Base-by-base conservation (phyloP, 108 stramenopile species). In the Pseudonitzschia multiseries region DNA sequence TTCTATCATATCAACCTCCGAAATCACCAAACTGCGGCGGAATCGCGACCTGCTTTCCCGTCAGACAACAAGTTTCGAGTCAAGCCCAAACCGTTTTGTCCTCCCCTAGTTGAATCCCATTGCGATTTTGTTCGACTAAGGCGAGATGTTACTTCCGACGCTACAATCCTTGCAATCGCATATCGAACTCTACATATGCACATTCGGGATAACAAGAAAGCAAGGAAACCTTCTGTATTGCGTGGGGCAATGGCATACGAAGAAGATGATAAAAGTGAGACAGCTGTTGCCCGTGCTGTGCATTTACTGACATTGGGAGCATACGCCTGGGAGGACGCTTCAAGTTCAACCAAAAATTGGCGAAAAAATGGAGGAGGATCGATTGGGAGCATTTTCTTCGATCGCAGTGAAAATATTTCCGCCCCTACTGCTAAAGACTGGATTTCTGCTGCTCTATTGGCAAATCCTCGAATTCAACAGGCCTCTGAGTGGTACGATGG, bases 261-360 rank as follows among this genome's bases (percentile, higher is more conserved):
- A 21, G 57, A 44, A 12, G 79, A 74, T 8, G 83, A 83, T 21
- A 85, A 72, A 64, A 94, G 93, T 65, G 93, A 94, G 72, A 90
- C 90, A 40, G 83, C 88, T 28, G 54, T 94, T 46, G 87, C 88
- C 50, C 71, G 93, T 52, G 89, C 89, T 24, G 78, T 94, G 15
- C 90, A 94, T 70, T 67, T 94, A 18, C 72, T 94, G 32, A 94
- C 93, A 8, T 79, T 94, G 0, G 93, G 90, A 46, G 87, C 86
- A 14, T 90, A 79, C 75, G 84, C 88, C 31, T 94, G 93, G 93
- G 60, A 76, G 57, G 76, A 79, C 62, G 88, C 86, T 24, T 59
- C 29, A 15, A 31, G 53, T 17, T 64, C 41, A 22, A 67, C 73
- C 52, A 74, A 57, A 28, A 33, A 78, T 26, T 89, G 90, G 86